phyloP scores from a whole-genome alignment of 2,329 filamentous ascomycete species.

The Sphaerostilbella broomeana region DNA sequence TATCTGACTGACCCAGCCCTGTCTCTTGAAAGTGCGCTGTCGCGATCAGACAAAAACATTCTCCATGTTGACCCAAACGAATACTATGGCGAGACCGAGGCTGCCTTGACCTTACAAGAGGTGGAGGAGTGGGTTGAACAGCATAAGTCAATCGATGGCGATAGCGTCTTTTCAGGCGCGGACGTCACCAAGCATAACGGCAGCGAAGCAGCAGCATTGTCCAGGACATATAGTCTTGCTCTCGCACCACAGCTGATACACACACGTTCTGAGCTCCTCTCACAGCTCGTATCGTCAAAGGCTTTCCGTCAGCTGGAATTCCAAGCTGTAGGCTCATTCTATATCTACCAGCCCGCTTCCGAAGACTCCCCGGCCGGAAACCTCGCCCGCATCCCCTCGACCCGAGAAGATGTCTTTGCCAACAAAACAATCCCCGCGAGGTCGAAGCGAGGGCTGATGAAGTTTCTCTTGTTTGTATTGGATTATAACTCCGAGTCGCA shows the following conservation, averaged over 20 bases:
- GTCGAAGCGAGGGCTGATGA: conserved; percentile 83
- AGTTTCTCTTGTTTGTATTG: conserved; percentile 82
- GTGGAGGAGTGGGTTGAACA: conserved; percentile 63
- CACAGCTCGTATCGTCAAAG: conserved; percentile 78
- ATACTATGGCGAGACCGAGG: conserved; percentile 83
- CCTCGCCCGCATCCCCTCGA: conserved; percentile 73
- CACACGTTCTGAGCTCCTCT: conserved; percentile 69
- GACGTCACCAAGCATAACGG: conserved; percentile 24
- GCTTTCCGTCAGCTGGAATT: conserved; percentile 90
- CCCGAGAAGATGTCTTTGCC: conserved; percentile 85
- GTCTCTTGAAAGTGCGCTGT: conserved; percentile 67
- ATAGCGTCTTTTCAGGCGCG: conserved; percentile 22
- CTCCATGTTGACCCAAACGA: conserved; percentile 82
- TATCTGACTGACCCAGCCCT: conserved; percentile 28
- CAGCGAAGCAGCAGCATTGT: conserved; percentile 44
- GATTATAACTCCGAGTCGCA: conserved; percentile 58
- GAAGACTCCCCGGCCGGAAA: conserved; percentile 23
- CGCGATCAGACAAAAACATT: conserved; percentile 83
- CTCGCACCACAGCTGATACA: conserved; percentile 85
- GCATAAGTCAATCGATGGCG: conserved; percentile 22
- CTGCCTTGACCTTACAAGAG: conserved; percentile 78
- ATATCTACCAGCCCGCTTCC: conserved; percentile 53
- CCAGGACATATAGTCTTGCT: conserved; percentile 74
- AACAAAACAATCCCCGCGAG: conserved; percentile 68
- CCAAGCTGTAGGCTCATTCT: conserved; percentile 87